phyloP scores from a whole-genome alignment of 1,284 basidiomycete genomes.

The Fomitopsis pinicola region DNA sequence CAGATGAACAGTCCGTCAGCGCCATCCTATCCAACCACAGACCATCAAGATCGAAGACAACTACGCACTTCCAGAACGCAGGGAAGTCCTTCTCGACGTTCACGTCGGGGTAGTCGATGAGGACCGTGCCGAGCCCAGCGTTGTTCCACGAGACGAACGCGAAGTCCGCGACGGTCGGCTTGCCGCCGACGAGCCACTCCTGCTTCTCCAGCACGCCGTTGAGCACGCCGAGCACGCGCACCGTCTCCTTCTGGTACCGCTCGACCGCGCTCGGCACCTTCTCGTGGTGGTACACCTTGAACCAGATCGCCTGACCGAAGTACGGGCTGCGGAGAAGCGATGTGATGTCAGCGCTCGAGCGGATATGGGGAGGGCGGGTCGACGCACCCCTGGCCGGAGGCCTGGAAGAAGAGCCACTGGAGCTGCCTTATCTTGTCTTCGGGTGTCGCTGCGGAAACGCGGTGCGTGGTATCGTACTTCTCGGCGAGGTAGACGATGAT shows the following conservation, averaged over 20 bases:
- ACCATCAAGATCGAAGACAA: too few species aligned
- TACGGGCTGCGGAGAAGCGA: conserved; percentile 11
- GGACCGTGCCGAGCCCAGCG: not conserved
- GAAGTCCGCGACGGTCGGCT: conserved; percentile 14
- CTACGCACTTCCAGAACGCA: conserved; percentile 2
- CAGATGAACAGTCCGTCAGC: not conserved
- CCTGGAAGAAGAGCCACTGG: conserved; percentile 28
- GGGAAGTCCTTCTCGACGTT: conserved; percentile 12
- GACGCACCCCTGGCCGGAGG: conserved; percentile 25
- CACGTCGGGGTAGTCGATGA: conserved; percentile 4
- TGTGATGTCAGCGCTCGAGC: too few species aligned
- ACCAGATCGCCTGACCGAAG: conserved; percentile 24
- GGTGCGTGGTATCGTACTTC: conserved; percentile 19
- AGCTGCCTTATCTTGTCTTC: conserved; percentile 18
- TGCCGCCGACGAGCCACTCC: conserved; percentile 16
- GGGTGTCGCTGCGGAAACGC: conserved; percentile 17
- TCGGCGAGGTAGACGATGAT: conserved; percentile 29
- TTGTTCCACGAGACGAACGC: conserved; percentile 14
- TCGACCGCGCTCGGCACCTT: conserved; percentile 24
- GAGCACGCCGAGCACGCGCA: conserved; percentile 29
- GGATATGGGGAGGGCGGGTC: not conserved
- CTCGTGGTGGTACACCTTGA: conserved; percentile 20
- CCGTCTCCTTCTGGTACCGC: conserved; percentile 27
- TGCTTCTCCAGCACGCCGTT: conserved; percentile 21
- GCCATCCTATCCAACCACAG: too few species aligned